phyloP scores from a whole-genome alignment of 2,329 filamentous ascomycete genomes.

The Periglandula ipomoeae region DNA sequence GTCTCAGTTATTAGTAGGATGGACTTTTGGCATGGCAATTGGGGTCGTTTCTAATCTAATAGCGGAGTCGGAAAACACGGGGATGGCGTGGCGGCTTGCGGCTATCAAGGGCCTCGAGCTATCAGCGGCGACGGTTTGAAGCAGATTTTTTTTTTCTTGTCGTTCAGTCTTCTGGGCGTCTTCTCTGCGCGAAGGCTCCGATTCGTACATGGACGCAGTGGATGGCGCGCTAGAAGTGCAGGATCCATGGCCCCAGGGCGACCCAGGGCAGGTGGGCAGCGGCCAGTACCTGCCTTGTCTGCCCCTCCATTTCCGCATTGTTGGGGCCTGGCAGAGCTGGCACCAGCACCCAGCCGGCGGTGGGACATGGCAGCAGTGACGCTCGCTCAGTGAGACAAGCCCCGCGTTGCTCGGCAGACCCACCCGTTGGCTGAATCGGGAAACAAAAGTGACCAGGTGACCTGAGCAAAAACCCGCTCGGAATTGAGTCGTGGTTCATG shows the following conservation, averaged over 20 bases:
- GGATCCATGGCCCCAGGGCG: neutral
- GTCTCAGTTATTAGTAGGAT: neutral
- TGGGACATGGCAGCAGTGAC: too few species aligned
- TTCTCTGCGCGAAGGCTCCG: neutral
- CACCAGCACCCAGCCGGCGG: too few species aligned
- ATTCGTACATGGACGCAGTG: neutral
- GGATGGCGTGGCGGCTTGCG: neutral
- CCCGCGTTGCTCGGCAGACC: conserved; percentile 4
- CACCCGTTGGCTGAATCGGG: conserved; percentile 4
- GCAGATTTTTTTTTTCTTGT: neutral
- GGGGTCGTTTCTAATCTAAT: too few species aligned
- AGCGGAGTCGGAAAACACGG: neutral
- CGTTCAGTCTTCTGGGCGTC: neutral
- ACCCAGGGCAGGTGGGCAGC: neutral
- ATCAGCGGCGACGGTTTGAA: neutral
- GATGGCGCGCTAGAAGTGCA: too few species aligned
- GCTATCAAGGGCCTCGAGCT: neutral
- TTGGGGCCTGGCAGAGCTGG: neutral
- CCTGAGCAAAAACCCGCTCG: neutral
- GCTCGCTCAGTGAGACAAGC: neutral
- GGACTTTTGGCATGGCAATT: neutral
- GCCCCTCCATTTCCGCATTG: conserved; percentile 2
- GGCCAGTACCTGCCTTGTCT: conserved; percentile 4
- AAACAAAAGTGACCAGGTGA: conserved; percentile 4
- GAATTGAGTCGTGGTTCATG: neutral